Base-by-base conservation (phyloP, 129 eudicot genomes). In the Cynara cardunculus region DNA sequence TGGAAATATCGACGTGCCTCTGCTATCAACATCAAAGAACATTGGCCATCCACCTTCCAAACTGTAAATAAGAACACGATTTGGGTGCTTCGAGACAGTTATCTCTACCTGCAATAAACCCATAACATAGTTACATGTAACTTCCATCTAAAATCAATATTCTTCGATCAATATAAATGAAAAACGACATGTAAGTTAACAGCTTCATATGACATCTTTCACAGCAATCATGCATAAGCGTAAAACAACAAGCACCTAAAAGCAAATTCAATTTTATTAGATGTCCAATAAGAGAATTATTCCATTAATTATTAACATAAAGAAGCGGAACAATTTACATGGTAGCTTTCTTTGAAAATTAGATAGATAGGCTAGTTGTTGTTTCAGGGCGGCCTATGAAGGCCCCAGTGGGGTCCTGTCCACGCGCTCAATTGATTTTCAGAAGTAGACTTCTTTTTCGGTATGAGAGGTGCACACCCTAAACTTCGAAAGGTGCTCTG, bases 21-120 rank as follows among this genome's bases (percentile, higher is more conserved):
- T 89, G 49, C 97, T 92, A 82, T 94, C 99, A 80, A 79, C 83
- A 83, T 94, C 97, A 74, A 89, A 94, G 78, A 94, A 89, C 81
- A 92, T 82, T 2, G 99, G 99, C 74, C 88, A 80, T 64, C 88
- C 96, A 76, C 97, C 96, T 83, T 94, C 99, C 70, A 90, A 71
- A 75, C 96, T 86, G 82, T 94, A 94, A n/a, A 94, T 89, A 82
- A 92, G 96, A 19, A 92, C 85, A 70, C 97, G 94, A 76, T 92
- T 94, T 69, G 93, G 99, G 72, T 90, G 90, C 86, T 94, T 92
- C 4, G 96, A 82, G n/a, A 94, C 91, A 16, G 91, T 89, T 75
- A 94, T 78, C 87, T 94, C 97, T 16, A 80, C 96, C 99, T 94
- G 76, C 62, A 80, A 76, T 61, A 37, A 32, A 39, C 70, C 9